Percentiles rank a stretch among this genome's conserved stretches.
Evolutionary conservation across 768 basidiomycete species (phyloP).

Genomic region (Gloeophyllum trabeum): DNA sequence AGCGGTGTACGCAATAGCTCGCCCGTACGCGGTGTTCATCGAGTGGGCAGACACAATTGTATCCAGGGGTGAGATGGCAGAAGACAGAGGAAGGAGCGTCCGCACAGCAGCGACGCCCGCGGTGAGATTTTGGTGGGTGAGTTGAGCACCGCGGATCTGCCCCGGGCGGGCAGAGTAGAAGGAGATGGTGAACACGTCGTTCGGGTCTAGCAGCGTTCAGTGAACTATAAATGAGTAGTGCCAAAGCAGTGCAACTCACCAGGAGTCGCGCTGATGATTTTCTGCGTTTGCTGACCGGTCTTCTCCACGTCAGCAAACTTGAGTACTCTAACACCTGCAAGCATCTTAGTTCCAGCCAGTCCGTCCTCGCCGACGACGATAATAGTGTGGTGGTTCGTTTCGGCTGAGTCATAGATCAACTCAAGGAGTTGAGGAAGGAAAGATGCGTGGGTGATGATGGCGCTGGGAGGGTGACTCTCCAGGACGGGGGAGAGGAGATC

Average conservation of each 20-base stretch:
- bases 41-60: slow-evolving; percentile 68
- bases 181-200: slow-evolving; percentile 56
- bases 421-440: slow-evolving; percentile 65
- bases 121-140: slow-evolving; percentile 80
- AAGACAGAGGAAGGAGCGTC: slow-evolving; percentile 63
- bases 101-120: slow-evolving; percentile 80
- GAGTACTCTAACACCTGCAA: slow-evolving; percentile 42
- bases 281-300: slow-evolving; percentile 42
- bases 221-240: slow-evolving; percentile 2
- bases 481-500: slow-evolving; percentile 53
- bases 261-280: slow-evolving; percentile 31
- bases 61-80: slow-evolving; percentile 58
- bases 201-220: slow-evolving; percentile 29
- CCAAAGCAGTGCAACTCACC: slow-evolving; percentile 28
- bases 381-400: slow-evolving; percentile 38
- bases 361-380: slow-evolving; percentile 61
- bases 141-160: slow-evolving; percentile 44
- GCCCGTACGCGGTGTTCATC: slow-evolving; percentile 66
- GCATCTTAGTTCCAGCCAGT: slow-evolving; percentile 33
- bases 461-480: slow-evolving; percentile 56
- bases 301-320: slow-evolving; percentile 64
- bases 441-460: slow-evolving; percentile 58
- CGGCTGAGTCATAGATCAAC: slow-evolving; percentile 49
- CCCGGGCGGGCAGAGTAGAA: slow-evolving; percentile 47
- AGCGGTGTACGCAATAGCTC: slow-evolving; percentile 73